Conservation (phyloP, 225 moss, liverwort and hornwort genomes). For the Pseudisothecium myosuroides region DNA sequence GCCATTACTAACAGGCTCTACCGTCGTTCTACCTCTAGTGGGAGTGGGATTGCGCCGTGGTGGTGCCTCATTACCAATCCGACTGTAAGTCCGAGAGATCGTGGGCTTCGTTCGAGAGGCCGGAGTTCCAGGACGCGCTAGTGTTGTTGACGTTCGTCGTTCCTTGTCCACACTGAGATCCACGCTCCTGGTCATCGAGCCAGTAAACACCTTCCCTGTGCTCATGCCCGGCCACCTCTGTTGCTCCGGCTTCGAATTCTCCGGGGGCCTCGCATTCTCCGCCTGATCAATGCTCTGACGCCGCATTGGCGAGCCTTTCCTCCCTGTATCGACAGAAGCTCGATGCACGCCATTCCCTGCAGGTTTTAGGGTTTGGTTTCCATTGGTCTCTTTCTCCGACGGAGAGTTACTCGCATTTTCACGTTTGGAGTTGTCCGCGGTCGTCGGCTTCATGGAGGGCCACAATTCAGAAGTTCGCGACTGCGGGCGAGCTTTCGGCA, state of each 20-base stretch:
- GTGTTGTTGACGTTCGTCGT: constrained; percentile 46
- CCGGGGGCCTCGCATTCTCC: constrained; percentile 73
- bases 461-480: constrained; percentile 41
- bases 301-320: constrained; percentile 87
- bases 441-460: constrained; percentile 47
- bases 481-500: constrained; percentile 20
- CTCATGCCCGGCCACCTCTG: constrained; percentile 95
- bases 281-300: constrained; percentile 71
- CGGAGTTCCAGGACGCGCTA: constrained; percentile 49
- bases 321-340: constrained; percentile 18
- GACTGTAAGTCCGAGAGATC: constrained; percentile 30
- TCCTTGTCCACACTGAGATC: constrained; percentile 66
- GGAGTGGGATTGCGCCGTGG: constrained; percentile 34
- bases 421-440: constrained; percentile 3
- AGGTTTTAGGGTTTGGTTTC: constrained; percentile 64
- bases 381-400: constrained; percentile 20
- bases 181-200: constrained; percentile 67
- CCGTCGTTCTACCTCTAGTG: constrained; percentile 17
- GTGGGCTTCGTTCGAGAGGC: constrained; percentile 27
- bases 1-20: constrained; percentile 1
- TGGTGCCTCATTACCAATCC: constrained; percentile 22
- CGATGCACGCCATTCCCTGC: constrained; percentile 72
- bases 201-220: constrained; percentile 62
- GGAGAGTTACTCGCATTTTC: constrained; percentile 9
- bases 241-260: constrained; percentile 72